These are phyloP conservation scores for Hypoxylon trugodes DNA, from an alignment of 495 filamentous ascomycete species.

Conservation along the genomic window DNA sequence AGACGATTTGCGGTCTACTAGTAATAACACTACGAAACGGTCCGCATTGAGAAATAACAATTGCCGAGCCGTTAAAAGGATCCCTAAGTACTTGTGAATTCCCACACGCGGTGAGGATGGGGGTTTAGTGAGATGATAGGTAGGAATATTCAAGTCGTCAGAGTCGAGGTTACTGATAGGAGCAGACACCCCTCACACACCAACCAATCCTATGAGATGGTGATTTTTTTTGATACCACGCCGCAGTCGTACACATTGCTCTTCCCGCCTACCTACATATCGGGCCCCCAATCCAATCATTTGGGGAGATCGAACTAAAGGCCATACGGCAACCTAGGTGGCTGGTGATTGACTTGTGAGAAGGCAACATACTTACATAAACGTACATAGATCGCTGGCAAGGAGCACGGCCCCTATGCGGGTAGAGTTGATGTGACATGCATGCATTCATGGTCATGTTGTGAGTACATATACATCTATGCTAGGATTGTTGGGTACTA, in stretches of 20 bases:
- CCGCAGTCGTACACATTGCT: slow-evolving; percentile 31
- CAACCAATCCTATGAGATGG: slow-evolving; percentile 26
- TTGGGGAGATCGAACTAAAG: slow-evolving; percentile 9
- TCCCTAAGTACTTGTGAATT: slow-evolving; percentile 22
- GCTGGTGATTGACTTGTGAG: slow-evolving; percentile 14
- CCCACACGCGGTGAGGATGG: slow-evolving; percentile 22
- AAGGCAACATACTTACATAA: too few relatives aligned
- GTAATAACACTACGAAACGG: slow-evolving; percentile 3
- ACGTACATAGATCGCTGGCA: slow-evolving; percentile 28
- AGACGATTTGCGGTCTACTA: slow-evolving; percentile 20
- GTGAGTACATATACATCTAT: slow-evolving; percentile 29
- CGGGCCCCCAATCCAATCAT: slow-evolving; percentile 28
- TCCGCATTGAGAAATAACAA: slow-evolving; percentile 13
- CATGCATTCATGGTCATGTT: slow-evolving; percentile 37
- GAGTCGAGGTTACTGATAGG: slow-evolving; percentile 22
- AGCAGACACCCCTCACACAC: slow-evolving; percentile 18
- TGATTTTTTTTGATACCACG: slow-evolving; percentile 21
- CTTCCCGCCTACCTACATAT: slow-evolving; percentile 21
- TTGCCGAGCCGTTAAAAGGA: slow-evolving; percentile 19
- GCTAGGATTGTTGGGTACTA: neutral
- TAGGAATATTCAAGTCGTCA: slow-evolving; percentile 11
- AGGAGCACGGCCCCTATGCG: slow-evolving; percentile 34
- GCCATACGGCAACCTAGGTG: slow-evolving; percentile 11
- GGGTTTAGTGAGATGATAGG: slow-evolving; percentile 42
- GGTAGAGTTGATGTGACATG: slow-evolving; percentile 39